These are phyloP conservation scores for Colletotrichum chlorophyti DNA, from an alignment of 2,329 filamentous ascomycete species.

Conservation along the genomic window DNA sequence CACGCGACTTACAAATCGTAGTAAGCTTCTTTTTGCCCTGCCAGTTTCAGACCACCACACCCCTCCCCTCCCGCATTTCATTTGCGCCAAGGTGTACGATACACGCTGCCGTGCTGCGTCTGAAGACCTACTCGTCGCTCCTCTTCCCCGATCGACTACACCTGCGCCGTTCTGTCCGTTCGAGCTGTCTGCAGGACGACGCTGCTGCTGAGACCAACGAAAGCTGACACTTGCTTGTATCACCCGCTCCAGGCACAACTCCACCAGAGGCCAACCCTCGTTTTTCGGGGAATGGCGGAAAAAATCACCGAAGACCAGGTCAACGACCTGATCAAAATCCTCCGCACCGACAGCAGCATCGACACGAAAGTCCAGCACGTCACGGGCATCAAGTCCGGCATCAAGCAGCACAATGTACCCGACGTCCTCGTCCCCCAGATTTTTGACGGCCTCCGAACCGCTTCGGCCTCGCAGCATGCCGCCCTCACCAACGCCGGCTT, in stretches of 20 bases:
- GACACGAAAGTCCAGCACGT: conserved; percentile 76
- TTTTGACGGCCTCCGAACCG: conserved; percentile 81
- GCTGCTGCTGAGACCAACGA: background rate
- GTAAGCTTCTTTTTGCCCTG: conserved; percentile 14
- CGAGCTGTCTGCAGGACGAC: background rate
- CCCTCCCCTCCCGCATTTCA: conserved; percentile 1
- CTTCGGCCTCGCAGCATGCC: conserved; percentile 78
- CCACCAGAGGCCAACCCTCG: conserved; percentile 13
- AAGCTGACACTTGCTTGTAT: conserved; percentile 9
- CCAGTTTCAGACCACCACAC: conserved; percentile 19
- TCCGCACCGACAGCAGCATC: conserved; percentile 68
- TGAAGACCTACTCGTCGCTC: background rate
- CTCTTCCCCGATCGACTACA: background rate
- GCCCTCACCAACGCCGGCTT: conserved; percentile 83
- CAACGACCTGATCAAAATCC: conserved; percentile 56
- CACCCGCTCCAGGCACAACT: background rate
- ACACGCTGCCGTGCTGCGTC: background rate
- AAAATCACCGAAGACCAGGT: conserved; percentile 67
- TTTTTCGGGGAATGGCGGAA: conserved; percentile 54
- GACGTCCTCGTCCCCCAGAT: conserved; percentile 74
- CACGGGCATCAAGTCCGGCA: conserved; percentile 80
- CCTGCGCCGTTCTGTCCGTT: background rate
- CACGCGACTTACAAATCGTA: conserved; percentile 1
- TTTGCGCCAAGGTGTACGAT: conserved; percentile 25
- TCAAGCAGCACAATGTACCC: conserved; percentile 92